Conservation (phyloP, 2,329 filamentous ascomycete species). For the Lizonia empirigonia region DNA sequence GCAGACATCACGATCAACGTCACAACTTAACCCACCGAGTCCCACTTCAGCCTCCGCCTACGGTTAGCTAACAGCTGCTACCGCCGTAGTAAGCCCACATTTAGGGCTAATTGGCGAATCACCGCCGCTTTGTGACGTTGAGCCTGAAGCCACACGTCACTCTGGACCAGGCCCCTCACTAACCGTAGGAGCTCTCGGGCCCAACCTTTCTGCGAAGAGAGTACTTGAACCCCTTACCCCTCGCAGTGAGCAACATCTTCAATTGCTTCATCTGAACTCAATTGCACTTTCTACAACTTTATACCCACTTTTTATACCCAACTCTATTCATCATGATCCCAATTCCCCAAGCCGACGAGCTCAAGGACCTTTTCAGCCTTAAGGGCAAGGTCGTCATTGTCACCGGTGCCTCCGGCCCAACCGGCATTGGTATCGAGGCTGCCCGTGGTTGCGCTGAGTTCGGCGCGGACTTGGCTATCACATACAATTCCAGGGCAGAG, state of each 20-base stretch:
- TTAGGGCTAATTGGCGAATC: conserved; percentile 25
- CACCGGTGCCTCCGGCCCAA: conserved; percentile 64
- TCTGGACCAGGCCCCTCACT: conserved; percentile 31
- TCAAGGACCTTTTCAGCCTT: conserved; percentile 62
- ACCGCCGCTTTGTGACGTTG: conserved; percentile 12
- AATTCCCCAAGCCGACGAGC: conserved; percentile 62
- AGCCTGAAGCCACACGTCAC: conserved; percentile 36
- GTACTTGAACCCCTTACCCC: conserved; percentile 44
- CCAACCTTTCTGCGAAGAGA: conserved; percentile 26
- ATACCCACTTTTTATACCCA: conserved; percentile 8
- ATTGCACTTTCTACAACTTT: conserved; percentile 18
- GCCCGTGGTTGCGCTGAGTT: conserved; percentile 69
- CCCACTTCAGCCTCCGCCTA: conserved; percentile 28
- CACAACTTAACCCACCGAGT: conserved; percentile 20
- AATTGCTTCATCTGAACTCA: conserved; percentile 21
- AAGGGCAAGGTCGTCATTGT: conserved; percentile 61
- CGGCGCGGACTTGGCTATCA: conserved; percentile 69
- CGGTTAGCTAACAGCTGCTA: conserved; percentile 25
- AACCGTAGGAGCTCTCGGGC: conserved; percentile 21
- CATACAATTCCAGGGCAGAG: conserved; percentile 66
- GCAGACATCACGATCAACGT: conserved; percentile 18
- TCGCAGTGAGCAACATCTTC: conserved; percentile 17
- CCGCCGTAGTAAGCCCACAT: conserved; percentile 30
- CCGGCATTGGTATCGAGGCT: conserved; percentile 71
- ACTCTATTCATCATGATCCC: conserved; percentile 57